A percentile compares a stretch with the other conserved stretches of the same genome.
Evolutionary conservation across 2,329 filamentous ascomycete species (phyloP).

Genomic region (Verticillium isaacii): DNA sequence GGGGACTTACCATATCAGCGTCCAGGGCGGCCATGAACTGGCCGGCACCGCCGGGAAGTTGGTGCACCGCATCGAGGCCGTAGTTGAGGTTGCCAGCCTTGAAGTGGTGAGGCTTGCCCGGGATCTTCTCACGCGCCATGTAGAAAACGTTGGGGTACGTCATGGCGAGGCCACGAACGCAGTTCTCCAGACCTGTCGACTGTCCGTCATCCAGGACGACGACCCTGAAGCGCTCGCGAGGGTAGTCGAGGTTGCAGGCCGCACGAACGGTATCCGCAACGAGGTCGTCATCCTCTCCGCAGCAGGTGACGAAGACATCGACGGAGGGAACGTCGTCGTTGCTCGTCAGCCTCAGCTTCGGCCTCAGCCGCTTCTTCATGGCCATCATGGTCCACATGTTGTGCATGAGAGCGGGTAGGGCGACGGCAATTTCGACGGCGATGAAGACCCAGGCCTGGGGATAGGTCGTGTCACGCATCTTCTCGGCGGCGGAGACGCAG

Average conservation of each 20-base stretch:
- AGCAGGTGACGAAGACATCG: slow-evolving; percentile 54
- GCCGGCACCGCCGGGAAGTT: slow-evolving; percentile 49
- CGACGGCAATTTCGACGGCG: slow-evolving; percentile 46
- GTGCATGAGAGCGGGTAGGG: slow-evolving; percentile 51
- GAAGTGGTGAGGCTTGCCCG: slow-evolving; percentile 49
- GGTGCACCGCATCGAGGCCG: slow-evolving; percentile 44
- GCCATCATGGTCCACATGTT: slow-evolving; percentile 54
- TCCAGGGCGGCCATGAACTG: slow-evolving; percentile 60
- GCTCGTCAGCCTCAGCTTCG: slow-evolving; percentile 42
- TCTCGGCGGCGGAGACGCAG: slow-evolving; percentile 48
- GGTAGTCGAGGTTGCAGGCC: slow-evolving; percentile 51
- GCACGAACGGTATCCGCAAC: slow-evolving; percentile 53
- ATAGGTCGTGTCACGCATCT: slow-evolving; percentile 31
- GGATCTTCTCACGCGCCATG: slow-evolving; percentile 43
- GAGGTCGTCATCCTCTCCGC: slow-evolving; percentile 50
- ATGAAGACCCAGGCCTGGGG: slow-evolving; percentile 54
- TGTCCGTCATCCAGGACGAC: slow-evolving; percentile 52
- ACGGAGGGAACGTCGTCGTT: slow-evolving; percentile 47
- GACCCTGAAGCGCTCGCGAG: slow-evolving; percentile 45
- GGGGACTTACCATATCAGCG: slow-evolving; percentile 52
- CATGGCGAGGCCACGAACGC: slow-evolving; percentile 29
- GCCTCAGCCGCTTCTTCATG: slow-evolving; percentile 47
- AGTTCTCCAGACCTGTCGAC: slow-evolving; percentile 34
- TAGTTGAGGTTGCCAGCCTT: slow-evolving; percentile 63
- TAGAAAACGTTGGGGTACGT: slow-evolving; percentile 47